phyloP scores from a whole-genome alignment of 257 asterid species.

The Nicotiana tabacum region DNA sequence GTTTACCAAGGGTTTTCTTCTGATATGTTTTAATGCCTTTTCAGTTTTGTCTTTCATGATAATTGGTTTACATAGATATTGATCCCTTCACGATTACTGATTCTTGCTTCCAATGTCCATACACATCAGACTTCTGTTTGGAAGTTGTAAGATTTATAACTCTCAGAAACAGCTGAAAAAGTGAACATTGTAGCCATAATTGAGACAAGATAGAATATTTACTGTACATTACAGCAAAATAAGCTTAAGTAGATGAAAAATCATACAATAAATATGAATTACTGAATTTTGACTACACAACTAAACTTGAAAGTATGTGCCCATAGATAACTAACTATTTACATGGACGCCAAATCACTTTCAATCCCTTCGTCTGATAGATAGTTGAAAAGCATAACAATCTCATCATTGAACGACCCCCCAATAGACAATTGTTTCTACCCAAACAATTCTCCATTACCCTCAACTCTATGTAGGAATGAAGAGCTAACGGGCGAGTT shows the following conservation, averaged over 20 bases:
- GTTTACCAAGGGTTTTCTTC: no score
- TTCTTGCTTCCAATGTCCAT: not conserved
- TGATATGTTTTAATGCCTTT: not conserved
- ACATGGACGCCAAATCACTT: not conserved
- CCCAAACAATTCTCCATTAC: not conserved
- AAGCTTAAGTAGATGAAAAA: not conserved
- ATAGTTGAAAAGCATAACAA: not conserved
- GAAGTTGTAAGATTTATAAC: not conserved
- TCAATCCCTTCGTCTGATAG: not conserved
- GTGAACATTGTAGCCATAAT: not conserved
- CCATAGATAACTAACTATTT: not conserved
- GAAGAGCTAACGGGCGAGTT: not conserved
- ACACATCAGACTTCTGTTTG: not conserved
- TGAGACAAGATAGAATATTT: not conserved
- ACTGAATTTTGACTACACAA: not conserved
- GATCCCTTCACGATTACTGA: not conserved
- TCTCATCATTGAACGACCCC: not conserved
- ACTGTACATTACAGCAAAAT: not conserved
- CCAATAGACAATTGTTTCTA: not conserved
- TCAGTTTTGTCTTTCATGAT: not conserved
- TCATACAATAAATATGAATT: not conserved
- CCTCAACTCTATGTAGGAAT: not conserved
- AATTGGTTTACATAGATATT: not conserved
- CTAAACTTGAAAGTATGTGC: not conserved
- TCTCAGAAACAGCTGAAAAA: not conserved